Evolutionary conservation across 225 moss, liverwort and hornwort genomes (phyloP).

Genomic region (Ulota crispa): DNA sequence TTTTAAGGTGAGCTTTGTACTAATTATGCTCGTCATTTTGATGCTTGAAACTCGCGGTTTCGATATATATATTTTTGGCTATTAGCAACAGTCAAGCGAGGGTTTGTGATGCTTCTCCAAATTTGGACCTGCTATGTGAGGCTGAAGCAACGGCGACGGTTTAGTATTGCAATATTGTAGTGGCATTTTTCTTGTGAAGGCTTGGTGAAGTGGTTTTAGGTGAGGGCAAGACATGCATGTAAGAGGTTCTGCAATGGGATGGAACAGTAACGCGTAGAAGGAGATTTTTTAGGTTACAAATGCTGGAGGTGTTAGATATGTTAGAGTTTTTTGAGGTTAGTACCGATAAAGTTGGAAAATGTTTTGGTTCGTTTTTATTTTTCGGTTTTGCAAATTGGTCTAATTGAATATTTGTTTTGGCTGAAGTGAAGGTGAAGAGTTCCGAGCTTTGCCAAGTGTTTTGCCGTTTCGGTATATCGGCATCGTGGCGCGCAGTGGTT

Average conservation of each 20-base stretch:
- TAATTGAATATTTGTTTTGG: not conserved
- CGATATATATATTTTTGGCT: too few relatives aligned
- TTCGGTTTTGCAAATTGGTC: not conserved
- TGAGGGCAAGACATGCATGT: not conserved
- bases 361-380: not conserved
- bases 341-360: not conserved
- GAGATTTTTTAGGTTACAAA: not conserved
- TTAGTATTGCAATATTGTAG: not conserved
- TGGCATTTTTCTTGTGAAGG: not conserved
- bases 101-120: not conserved
- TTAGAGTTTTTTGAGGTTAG: not conserved
- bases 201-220: not conserved
- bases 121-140: not conserved
- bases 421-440: not conserved
- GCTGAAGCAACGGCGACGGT: not conserved
- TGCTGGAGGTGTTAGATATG: not conserved
- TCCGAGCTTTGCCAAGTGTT: not conserved
- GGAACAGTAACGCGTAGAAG: not conserved
- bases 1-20: not conserved
- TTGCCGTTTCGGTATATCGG: not conserved
- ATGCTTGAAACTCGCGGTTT: not conserved
- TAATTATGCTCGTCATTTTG: not conserved
- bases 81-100: not conserved
- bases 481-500: conserved; percentile 20
- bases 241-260: not conserved